Evolutionary conservation across 768 basidiomycete species (phyloP), one percentile per base, ranked within the genome.

Genomic region (Amanita muscaria): DNA sequence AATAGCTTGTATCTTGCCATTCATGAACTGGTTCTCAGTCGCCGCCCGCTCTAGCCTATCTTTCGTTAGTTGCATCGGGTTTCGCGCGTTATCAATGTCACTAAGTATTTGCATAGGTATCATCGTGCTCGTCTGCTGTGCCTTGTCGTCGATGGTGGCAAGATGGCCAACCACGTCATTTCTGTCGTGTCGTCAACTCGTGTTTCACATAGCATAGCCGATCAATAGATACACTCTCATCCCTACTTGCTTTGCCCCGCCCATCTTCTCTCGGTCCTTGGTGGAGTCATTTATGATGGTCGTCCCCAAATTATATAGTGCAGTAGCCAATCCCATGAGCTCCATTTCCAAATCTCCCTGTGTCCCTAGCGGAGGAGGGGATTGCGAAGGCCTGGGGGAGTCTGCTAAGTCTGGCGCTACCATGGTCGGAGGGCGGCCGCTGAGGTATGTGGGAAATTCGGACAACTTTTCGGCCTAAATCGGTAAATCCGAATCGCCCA

Each of bases 11-110:
- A 91, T 85, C 57, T 90, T 89, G 22, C 85, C 88, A 55, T 90
- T 88, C 83, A 88, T 87, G 51, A 88, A 90, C 56, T 89, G 88
- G 57, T 91, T 91, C 64, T 91, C 89, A 2, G 85, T 84, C 23
- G 88, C 86, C 0, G 86, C 78, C 42, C 87, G 73, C 63, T 91
- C 88, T 11, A 91, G 61, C 40, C 84, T 72, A 47, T 89, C 87
- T 51, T 78, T 76, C 14, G 88, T 88, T 41, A 88, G 67, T 56
- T 80, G 79, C 79, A 86, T 80, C 3, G 88, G 88, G 57, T 90
- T 89, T 35, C 78, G 74, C 3, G 79, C 69, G 51, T 78, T 81
- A 67, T 91, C 88, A 47, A 90, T 83, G 51, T 90, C 88, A 19
- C 73, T 70, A 23, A 86, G 64, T 21, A 88, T 74, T 59, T 88